These are phyloP conservation scores for Pseudodiploospora longispora DNA, from an alignment of 2,329 filamentous ascomycete species.

Conservation along the genomic window DNA sequence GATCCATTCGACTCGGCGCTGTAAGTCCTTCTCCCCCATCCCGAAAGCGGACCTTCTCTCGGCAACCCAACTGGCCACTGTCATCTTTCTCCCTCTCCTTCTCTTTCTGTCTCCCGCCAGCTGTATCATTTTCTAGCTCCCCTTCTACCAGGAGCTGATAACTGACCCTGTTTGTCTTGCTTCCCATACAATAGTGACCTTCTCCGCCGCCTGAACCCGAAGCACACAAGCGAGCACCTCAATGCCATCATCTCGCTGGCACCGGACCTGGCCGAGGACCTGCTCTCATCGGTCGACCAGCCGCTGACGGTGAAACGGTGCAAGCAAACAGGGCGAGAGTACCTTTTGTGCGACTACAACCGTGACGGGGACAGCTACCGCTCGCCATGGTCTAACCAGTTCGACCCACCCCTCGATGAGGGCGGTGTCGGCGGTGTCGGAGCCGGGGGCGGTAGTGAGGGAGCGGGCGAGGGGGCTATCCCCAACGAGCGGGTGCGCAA, in stretches of 20 bases:
- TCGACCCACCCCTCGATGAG: slow-evolving; percentile 78
- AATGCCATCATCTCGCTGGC: slow-evolving; percentile 80
- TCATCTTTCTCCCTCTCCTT: slow-evolving; percentile 1
- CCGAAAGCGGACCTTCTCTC: background rate
- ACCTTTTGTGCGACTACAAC: slow-evolving; percentile 99
- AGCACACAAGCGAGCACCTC: slow-evolving; percentile 82
- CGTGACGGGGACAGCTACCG: slow-evolving; percentile 96
- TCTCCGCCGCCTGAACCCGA: slow-evolving; percentile 93
- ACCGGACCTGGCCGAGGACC: slow-evolving; percentile 90
- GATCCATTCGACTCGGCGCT: slow-evolving; percentile 71
- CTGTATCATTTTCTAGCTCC: too few species aligned
- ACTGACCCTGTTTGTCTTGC: background rate
- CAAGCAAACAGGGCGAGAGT: slow-evolving; percentile 83
- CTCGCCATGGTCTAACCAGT: slow-evolving; percentile 98
- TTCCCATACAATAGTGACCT: slow-evolving; percentile 61
- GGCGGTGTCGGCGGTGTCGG: slow-evolving; percentile 46
- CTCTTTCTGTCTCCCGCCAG: background rate
- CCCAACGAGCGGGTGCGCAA: slow-evolving; percentile 85
- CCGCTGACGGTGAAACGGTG: slow-evolving; percentile 82
- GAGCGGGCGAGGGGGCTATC: slow-evolving; percentile 69
- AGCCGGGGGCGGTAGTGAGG: slow-evolving; percentile 43
- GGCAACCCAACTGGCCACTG: slow-evolving; percentile 5
- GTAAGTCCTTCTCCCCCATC: slow-evolving; percentile 37
- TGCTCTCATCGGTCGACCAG: slow-evolving; percentile 95
- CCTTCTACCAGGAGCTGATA: background rate